Base-by-base conservation (phyloP, 1,139 yeast genomes). In the Candida sp. region DNA sequence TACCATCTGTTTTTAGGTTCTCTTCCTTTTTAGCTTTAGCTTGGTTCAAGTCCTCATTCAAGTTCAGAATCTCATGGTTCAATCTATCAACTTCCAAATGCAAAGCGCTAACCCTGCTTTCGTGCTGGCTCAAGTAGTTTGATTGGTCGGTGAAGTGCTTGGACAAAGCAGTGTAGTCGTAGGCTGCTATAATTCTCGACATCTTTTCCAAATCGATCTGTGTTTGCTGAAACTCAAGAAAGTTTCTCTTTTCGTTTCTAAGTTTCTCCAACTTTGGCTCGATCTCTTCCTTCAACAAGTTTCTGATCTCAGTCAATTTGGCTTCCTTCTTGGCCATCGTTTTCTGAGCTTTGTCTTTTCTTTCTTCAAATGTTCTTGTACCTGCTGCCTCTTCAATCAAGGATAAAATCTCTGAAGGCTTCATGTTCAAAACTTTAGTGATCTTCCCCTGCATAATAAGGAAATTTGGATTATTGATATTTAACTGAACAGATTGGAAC, bases 301-400 rank as follows among this genome's bases (percentile, higher is more conserved):
- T 78, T 58, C 90, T 79, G 47, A 92, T 93, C 65, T 92, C 96
- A 43, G 78, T 83, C 47, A 94, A 79, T 60, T 92, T 92, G 23
- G 88, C 82, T 59, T 94, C 97, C 65, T 94, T 94, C 69, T 92
- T 93, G 0, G 87, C 83, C 90, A 94, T 91, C 1, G 97, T 91
- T 64, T 90, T 86, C 63, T 90, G 88, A 0, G 98, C 98, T 65
- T 90, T 90, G 54, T 90, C 97, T 60, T 94, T 86, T 54, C 97
- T 83, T 57, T 92, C 97, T 67, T 94, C 99, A 65, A 91, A 96
- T 78, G 96, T 90, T 56, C 96, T 83, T 0, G 99, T 96, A 6
- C 99, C 99, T 0, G 99, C 97, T 0, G 99, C 99, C 71, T 96
- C 99, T 70, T 94, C 99, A 54, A 96, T 92, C 59, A 94, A 78